Evolutionary conservation across 345 rosid genomes (phyloP), one percentile per base, ranked within the genome.

Genomic region (Citropsis articulata): DNA sequence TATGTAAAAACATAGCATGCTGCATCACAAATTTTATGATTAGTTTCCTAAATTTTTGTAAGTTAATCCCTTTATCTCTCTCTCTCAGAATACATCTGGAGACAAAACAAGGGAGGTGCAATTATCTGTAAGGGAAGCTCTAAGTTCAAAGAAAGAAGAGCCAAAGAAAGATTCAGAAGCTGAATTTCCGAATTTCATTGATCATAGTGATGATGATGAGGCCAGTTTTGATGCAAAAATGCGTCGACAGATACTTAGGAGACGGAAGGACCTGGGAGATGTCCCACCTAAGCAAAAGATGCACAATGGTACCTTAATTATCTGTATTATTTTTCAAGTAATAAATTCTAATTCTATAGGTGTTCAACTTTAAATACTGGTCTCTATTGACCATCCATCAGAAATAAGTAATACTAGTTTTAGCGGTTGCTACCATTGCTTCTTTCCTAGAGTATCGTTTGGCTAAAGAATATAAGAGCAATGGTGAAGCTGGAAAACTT

Each of bases 151-250:
- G 90, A 91, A 87, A 78, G 93, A 89, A 73, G 87, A 65, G 61
- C 77, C 67, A 35, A 77, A 73, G 69, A 89, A 88, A 82, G 91
- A 87, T 78, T 68, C 69, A 33, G 84, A 83, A 69, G 84, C 83
- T 82, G 83, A 84, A 84, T 75, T 75, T 75, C 75, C 85, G 63
- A 81, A 79, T 80, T 67, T 78, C 38, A 64, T 61, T 68, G 87
- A 83, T 71, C 84, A 78, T 71, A 87, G 83, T 30, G 88, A 87
- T 72, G 91, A 83, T 24, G 91, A 93, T 75, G 98, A 94, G 73
- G 88, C 84, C 71, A 86, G 73, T 79, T 96, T 96, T 89, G 98
- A 96, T 89, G 90, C 90, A 67, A 86, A 88, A 83, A 96, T 96
- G 98, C 93, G 95, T 69, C 90, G 83, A 64, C 90, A 87, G 80